phyloP scores from a whole-genome alignment of 2,329 filamentous ascomycete species.

The Xylariaceae sp. region DNA sequence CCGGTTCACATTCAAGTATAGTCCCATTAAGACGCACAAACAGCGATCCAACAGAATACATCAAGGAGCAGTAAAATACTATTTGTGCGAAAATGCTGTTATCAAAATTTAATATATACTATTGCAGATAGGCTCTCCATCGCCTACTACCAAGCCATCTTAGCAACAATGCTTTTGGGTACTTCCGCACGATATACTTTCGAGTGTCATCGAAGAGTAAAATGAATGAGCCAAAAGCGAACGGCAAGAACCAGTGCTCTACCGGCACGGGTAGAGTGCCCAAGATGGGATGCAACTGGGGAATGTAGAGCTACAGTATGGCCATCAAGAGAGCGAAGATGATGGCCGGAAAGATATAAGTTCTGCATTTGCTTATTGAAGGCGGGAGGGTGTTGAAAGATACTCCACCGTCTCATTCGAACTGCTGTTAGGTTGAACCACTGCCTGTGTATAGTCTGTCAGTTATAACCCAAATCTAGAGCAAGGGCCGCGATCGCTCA shows the following conservation, averaged over 20 bases:
- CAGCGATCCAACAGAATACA: too few species aligned
- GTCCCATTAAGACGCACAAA: too few species aligned
- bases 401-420: slow-evolving; percentile 67
- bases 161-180: slow-evolving; percentile 61
- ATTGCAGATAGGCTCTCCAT: too few species aligned
- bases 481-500: slow-evolving; percentile 41
- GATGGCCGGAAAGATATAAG: slow-evolving; percentile 72
- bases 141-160: slow-evolving; percentile 71
- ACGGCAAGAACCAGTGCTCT: slow-evolving; percentile 78
- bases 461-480: neutral
- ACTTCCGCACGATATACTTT: slow-evolving; percentile 66
- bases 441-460: slow-evolving; percentile 52
- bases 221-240: slow-evolving; percentile 69
- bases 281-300: slow-evolving; percentile 59
- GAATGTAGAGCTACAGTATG: slow-evolving; percentile 73
- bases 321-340: slow-evolving; percentile 71
- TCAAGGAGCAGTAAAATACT: too few species aligned
- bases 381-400: slow-evolving; percentile 74
- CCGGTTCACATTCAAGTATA: too few species aligned
- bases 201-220: slow-evolving; percentile 70
- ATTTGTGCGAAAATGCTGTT: too few species aligned
- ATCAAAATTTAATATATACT: too few species aligned
- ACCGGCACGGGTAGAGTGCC: too few species aligned
- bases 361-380: slow-evolving; percentile 72
- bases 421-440: slow-evolving; percentile 77